phyloP scores from a whole-genome alignment of 495 filamentous ascomycete genomes.

The Talaromyces wortmannii region DNA sequence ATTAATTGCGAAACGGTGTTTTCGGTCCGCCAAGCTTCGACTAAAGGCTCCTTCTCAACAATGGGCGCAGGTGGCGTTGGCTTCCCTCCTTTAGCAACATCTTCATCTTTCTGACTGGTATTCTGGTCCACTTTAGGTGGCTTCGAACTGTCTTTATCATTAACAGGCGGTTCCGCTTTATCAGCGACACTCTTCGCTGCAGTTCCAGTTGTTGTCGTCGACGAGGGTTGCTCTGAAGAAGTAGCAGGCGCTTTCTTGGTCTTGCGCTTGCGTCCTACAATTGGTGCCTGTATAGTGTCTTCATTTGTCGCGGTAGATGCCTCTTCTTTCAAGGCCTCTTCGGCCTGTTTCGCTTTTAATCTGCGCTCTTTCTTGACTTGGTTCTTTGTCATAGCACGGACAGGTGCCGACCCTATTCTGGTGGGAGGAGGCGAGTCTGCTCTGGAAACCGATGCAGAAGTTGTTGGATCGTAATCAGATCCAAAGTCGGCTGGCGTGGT shows the following conservation, averaged over 20 bases:
- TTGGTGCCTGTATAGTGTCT: conserved; percentile 69
- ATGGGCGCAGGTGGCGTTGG: neutral
- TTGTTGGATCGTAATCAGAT: conserved; percentile 70
- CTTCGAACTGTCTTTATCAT: neutral
- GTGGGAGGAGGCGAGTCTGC: conserved; percentile 79
- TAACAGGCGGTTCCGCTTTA: conserved; percentile 13
- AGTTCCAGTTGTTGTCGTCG: conserved; percentile 18
- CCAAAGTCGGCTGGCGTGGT: conserved; percentile 72
- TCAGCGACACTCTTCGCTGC: too few species aligned
- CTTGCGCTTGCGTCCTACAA: conserved; percentile 86
- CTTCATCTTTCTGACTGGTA: neutral
- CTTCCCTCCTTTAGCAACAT: neutral
- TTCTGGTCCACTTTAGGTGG: neutral
- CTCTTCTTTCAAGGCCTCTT: conserved; percentile 59
- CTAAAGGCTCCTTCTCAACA: conserved; percentile 13
- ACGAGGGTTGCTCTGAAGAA: conserved; percentile 31
- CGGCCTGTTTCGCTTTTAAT: conserved; percentile 52
- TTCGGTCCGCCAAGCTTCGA: conserved; percentile 34
- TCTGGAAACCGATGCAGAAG: conserved; percentile 76
- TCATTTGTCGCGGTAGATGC: conserved; percentile 38
- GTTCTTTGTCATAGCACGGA: conserved; percentile 78
- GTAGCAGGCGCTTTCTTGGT: conserved; percentile 60
- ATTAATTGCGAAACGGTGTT: conserved; percentile 34
- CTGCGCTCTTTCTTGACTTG: conserved; percentile 81
- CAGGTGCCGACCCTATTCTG: conserved; percentile 70